Conservation (phyloP, 2,329 filamentous ascomycete genomes). For the Keithomyces neogunnii region DNA sequence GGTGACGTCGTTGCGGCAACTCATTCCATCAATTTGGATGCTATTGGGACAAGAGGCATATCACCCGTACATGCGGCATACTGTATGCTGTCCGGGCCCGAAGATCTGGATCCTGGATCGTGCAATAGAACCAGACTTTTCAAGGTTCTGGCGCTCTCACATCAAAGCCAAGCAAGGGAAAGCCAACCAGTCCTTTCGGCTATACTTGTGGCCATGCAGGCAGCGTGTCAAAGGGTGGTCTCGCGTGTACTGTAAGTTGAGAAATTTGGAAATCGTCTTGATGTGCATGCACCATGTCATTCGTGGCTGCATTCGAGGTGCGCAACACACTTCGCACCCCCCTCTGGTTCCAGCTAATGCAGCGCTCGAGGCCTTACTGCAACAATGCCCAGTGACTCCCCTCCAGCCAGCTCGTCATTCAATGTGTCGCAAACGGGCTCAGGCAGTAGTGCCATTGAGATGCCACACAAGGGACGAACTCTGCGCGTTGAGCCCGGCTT, state of each 20-base stretch:
- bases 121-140: not conserved
- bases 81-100: not conserved
- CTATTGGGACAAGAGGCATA: not conserved
- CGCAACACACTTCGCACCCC: slow-evolving; percentile 2
- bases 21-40: not conserved
- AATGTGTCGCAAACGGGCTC: not conserved
- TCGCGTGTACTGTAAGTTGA: not conserved
- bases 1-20: not conserved
- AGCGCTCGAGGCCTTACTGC: slow-evolving; percentile 7
- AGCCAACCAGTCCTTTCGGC: not conserved
- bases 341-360: slow-evolving; percentile 12
- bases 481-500: too few species aligned
- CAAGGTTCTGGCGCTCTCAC: not conserved
- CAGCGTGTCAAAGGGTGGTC: not conserved
- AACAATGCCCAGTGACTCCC: slow-evolving; percentile 6
- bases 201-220: not conserved
- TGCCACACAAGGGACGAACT: not conserved
- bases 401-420: not conserved
- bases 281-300: not conserved
- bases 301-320: too few species aligned
- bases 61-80: not conserved
- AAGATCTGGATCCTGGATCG: slow-evolving; percentile 9
- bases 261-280: not conserved
- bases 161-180: not conserved
- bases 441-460: not conserved